Evolutionary conservation across 1,284 basidiomycete genomes (phyloP), one percentile per base, ranked within the genome.

Genomic region (Melanopsichium pennsylvanicum): DNA sequence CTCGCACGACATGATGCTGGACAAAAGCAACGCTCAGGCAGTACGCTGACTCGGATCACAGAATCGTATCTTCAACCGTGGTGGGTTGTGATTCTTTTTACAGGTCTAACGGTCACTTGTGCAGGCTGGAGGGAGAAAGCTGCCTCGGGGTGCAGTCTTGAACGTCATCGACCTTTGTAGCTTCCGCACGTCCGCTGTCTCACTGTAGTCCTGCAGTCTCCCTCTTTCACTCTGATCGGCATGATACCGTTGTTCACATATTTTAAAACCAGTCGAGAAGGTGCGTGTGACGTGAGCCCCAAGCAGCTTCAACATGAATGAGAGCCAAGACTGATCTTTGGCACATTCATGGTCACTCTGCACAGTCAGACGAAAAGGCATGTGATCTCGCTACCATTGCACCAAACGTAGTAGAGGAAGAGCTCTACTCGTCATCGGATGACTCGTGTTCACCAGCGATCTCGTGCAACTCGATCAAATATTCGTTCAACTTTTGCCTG

Each of bases 381-480:
- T n/a, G n/a, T n/a, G n/a, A n/a, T n/a, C n/a, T n/a, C n/a, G n/a
- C n/a, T n/a, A n/a, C 33, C 23, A 31, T 36, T 18, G 34, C 18
- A 36, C 4, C 18, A 19, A 21, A 16, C 18, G 34, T 19, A 36
- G 34, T 12, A 7, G 10, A 34, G 11, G 16, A 22, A 15, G 25
- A 32, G 4, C 18, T 22, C 32, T 21, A 31, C 31, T 68, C 58
- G 43, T 63, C 66, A 18, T 43, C 43, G 16, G 46, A 44, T 13
- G 33, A 48, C 15, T 61, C 44, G 21, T 52, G 27, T 5, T 47
- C 55, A 8, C 54, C 63, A 5, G 46, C 73, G 6, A 71, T 42
- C 44, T 75, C 60, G 61, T 78, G 75, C 18, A 78, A 44, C 40
- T 78, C 75, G 44, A 78, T 76, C 16, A 78, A 52, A 26, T 74